Evolutionary conservation across 2,329 filamentous ascomycete genomes (phyloP).

Genomic region (Pyrenophora teres): DNA sequence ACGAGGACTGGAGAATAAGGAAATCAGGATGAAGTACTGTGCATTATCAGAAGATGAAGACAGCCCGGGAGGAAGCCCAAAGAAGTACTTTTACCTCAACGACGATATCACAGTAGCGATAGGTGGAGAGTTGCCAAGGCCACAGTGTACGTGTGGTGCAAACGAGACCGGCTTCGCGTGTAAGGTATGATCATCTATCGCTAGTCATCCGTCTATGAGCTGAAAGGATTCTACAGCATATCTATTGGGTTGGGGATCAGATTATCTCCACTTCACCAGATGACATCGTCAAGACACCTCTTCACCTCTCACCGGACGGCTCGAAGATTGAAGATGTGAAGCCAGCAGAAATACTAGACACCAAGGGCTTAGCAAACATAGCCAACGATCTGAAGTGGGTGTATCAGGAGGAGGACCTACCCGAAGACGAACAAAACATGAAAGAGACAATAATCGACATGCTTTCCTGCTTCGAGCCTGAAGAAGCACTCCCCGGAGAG

Average conservation of each 20-base stretch:
- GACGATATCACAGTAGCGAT: slow-evolving; percentile 45
- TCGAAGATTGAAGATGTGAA: slow-evolving; percentile 37
- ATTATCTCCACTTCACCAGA: slow-evolving; percentile 33
- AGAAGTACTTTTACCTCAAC: slow-evolving; percentile 43
- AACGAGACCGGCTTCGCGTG: slow-evolving; percentile 42
- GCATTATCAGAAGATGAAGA: slow-evolving; percentile 30
- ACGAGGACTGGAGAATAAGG: slow-evolving; percentile 40
- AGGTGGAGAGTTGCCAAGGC: slow-evolving; percentile 30
- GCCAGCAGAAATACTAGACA: slow-evolving; percentile 37
- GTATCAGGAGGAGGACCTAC: slow-evolving; percentile 33
- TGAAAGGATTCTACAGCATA: slow-evolving; percentile 35
- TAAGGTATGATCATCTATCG: slow-evolving; percentile 31
- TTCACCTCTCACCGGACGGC: slow-evolving; percentile 41
- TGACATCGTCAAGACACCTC: slow-evolving; percentile 28
- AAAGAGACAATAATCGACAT: slow-evolving; percentile 40
- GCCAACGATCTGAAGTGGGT: slow-evolving; percentile 39
- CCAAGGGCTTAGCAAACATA: slow-evolving; percentile 31
- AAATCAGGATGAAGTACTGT: slow-evolving; percentile 45
- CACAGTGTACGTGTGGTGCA: slow-evolving; percentile 43
- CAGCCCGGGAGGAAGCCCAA: slow-evolving; percentile 17
- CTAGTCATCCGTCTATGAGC: background rate
- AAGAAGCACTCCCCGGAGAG: slow-evolving; percentile 41
- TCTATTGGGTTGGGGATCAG: slow-evolving; percentile 47
- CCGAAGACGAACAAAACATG: slow-evolving; percentile 38
- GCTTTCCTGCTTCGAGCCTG: slow-evolving; percentile 46